Base-by-base conservation (phyloP, 2,329 filamentous ascomycete genomes). In the Neopestalotiopsis sp. region DNA sequence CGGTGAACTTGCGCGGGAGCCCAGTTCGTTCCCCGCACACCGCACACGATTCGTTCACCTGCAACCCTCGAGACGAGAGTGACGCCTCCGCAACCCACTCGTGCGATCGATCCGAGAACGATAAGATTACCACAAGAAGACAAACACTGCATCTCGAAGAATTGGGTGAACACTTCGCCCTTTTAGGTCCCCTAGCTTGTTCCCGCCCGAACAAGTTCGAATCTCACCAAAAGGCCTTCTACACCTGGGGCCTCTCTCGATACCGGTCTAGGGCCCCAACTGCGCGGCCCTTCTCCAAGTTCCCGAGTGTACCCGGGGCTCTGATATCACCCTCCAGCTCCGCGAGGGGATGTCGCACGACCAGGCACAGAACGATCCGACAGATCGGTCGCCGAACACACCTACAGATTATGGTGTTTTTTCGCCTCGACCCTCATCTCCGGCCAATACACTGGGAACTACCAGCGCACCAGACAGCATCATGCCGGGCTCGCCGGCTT, bases 1-100 rank as follows among this genome's bases (percentile, higher is more conserved):
- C 84, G 85, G 85, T 84, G 84, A 85, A 86, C 84, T 86, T 83
- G 85, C 83, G 84, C 84, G 86, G 85, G 85, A 86, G 80, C 80
- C 42, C 76, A 38, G 14, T 52, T 20, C 45, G 45, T 84, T 85
- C 84, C 86, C 86, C 86, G 86, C 86, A 87, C 84, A 84, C 84
- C 84, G 84, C 79, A 83, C 74, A 68, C 77, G 79, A 38, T 34
- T 34, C 59, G 28, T 62, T 62, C 68, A 58, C 69, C 62, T 64
- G 66, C 70, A 67, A 34, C 12, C 13, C 58, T n/a, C n/a, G 10
- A 17, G 45, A 52, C 34, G 45, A 52, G 45, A 52, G 17, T 24
- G 20, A 60, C 58, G 58, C 58, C 28, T 24, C n/a, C 28, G n/a
- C 58, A 12, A 60, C 28, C 58, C n/a, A 30, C 20, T 13, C 20